Percentiles rank a stretch among this genome's conserved stretches.
phyloP scores from a whole-genome alignment of 164 flowering plant species.

The Cinnamomum micranthum region DNA sequence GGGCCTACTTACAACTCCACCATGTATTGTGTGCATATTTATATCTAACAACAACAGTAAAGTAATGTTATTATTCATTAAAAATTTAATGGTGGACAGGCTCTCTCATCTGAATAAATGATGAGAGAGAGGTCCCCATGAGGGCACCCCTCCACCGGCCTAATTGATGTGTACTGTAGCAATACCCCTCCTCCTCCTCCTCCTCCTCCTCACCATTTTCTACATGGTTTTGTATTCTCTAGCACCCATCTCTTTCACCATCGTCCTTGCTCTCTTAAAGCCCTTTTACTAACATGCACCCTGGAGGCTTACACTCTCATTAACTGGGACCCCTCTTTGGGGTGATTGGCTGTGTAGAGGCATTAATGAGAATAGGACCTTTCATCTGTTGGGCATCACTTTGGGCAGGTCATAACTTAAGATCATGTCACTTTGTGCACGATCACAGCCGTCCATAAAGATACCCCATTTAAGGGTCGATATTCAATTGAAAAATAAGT shows the following conservation, averaged over 20 bases:
- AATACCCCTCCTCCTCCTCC: neutral
- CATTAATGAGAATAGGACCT: too few relatives aligned
- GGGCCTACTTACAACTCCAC: constrained; percentile 4
- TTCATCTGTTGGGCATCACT: too few relatives aligned
- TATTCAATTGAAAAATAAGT: too few relatives aligned
- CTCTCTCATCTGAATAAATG: constrained; percentile 14
- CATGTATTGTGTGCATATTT: neutral
- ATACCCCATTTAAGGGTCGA: too few relatives aligned
- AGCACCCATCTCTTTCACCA: neutral
- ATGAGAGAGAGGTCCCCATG: constrained; percentile 12
- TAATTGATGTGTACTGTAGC: neutral
- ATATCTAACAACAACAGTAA: neutral
- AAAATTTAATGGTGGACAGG: neutral
- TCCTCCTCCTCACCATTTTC: neutral
- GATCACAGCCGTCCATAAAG: too few relatives aligned
- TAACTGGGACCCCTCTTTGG: too few relatives aligned
- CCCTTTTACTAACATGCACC: neutral
- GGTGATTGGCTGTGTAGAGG: too few relatives aligned
- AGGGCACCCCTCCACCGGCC: neutral
- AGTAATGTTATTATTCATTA: neutral
- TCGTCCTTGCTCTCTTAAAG: neutral
- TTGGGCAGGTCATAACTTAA: too few relatives aligned
- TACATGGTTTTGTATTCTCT: neutral
- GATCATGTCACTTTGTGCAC: too few relatives aligned
- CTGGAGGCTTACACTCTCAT: neutral